phyloP scores from a whole-genome alignment of 2,329 filamentous ascomycete species.

The Nannizziopsis barbatae region DNA sequence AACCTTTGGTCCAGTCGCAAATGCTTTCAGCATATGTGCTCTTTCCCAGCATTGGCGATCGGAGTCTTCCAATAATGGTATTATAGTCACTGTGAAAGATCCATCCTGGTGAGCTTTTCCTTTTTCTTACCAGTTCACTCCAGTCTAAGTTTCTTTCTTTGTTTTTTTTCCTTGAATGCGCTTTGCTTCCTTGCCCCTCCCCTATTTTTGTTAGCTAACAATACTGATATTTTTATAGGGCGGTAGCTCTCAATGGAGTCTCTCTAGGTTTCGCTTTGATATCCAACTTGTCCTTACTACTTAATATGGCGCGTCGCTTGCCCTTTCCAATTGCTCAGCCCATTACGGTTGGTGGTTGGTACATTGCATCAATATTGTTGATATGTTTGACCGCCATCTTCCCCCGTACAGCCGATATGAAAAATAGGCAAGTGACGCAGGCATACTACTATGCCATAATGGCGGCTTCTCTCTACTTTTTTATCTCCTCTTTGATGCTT shows the following conservation, averaged over 20 bases:
- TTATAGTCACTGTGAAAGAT: conserved; percentile 39
- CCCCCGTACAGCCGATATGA: conserved; percentile 29
- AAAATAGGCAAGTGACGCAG: conserved; percentile 41
- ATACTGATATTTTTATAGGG: conserved; percentile 23
- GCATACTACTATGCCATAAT: conserved; percentile 52
- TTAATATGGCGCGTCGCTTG: conserved; percentile 49
- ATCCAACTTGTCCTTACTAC: conserved; percentile 44
- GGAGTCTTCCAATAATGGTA: conserved; percentile 38
- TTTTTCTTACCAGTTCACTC: background rate
- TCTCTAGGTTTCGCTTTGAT: conserved; percentile 45
- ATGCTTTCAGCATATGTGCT: conserved; percentile 45
- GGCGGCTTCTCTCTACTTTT: conserved; percentile 46
- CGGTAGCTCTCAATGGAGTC: conserved; percentile 45
- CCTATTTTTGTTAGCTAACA: too few species aligned
- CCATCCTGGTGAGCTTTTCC: conserved; percentile 38
- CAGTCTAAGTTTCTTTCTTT: background rate
- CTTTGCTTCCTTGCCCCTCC: too few species aligned
- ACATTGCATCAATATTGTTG: conserved; percentile 43
- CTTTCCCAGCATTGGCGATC: conserved; percentile 47
- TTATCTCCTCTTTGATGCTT: conserved; percentile 45
- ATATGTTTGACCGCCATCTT: conserved; percentile 43
- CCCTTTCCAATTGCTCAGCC: conserved; percentile 47
- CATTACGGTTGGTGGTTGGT: conserved; percentile 51
- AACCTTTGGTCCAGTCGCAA: conserved; percentile 46
- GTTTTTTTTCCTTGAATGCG: background rate